phyloP scores from a whole-genome alignment of 352 stramenopile genomes.

The Phytopythium mirpurense region DNA sequence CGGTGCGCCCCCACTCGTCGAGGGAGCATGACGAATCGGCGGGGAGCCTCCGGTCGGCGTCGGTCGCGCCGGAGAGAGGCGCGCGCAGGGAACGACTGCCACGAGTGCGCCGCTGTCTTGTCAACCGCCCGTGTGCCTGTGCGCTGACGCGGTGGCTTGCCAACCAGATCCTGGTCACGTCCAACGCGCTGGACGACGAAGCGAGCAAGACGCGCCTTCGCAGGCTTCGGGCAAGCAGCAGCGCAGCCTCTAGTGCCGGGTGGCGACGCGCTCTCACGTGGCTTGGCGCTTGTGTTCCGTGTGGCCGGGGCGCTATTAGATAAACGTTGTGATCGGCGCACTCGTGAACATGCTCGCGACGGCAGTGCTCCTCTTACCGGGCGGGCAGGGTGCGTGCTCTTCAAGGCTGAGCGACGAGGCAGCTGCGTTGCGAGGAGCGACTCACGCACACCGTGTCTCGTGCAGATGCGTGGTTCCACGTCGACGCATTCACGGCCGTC shows the following conservation, averaged over 20 bases:
- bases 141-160: background rate
- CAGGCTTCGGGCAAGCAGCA: slow-evolving; percentile 7
- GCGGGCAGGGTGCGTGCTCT: slow-evolving; percentile 14
- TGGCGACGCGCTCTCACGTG: background rate
- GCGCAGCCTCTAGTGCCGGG: background rate
- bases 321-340: slow-evolving; percentile 13
- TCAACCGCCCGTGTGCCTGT: too few relatives aligned
- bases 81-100: background rate
- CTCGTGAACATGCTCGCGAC: slow-evolving; percentile 21
- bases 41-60: background rate
- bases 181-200: slow-evolving; percentile 23
- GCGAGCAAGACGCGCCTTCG: slow-evolving; percentile 28
- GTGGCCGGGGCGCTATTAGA: background rate
- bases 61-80: background rate
- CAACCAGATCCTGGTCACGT: slow-evolving; percentile 39
- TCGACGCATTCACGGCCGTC: slow-evolving; percentile 27
- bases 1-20: slow-evolving; percentile 7
- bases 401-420: too few relatives aligned
- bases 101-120: background rate
- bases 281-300: background rate
- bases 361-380: slow-evolving; percentile 21
- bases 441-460: background rate
- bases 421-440: too few relatives aligned
- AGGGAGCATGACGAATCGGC: background rate
- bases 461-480: slow-evolving; percentile 48